Conservation (phyloP, 1,139 yeast species). For the Wickerhamiella infanticola region DNA sequence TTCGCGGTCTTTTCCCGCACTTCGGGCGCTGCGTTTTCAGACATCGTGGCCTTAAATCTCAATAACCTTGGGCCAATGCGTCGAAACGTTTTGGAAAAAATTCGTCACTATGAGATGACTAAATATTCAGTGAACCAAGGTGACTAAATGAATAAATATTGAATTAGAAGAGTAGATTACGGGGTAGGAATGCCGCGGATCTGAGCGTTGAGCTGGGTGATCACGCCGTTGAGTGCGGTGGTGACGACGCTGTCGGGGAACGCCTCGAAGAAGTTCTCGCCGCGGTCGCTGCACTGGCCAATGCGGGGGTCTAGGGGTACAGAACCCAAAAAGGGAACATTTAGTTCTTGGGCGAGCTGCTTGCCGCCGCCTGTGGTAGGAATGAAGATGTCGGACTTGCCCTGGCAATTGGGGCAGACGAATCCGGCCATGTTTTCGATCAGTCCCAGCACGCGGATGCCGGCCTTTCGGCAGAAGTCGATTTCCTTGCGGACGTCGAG, state of each 20-base stretch:
- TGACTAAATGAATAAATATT: too few relatives aligned
- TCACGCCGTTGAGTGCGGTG: conserved; percentile 69
- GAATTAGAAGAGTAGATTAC: too few relatives aligned
- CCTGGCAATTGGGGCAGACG: conserved; percentile 89
- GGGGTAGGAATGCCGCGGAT: background rate
- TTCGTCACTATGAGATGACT: too few relatives aligned
- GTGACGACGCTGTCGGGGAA: conserved; percentile 93
- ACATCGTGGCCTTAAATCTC: background rate
- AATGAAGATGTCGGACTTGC: conserved; percentile 77
- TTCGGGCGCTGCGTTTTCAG: conserved; percentile 4
- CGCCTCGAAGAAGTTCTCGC: conserved; percentile 63
- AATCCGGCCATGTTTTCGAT: conserved; percentile 98
- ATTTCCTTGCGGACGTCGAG: conserved; percentile 92
- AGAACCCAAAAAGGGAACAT: conserved; percentile 66
- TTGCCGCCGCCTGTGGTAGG: conserved; percentile 97
- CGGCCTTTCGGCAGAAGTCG: conserved; percentile 85
- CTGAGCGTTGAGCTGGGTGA: conserved; percentile 30
- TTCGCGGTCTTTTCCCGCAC: conserved; percentile 25
- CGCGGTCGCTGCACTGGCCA: conserved; percentile 75
- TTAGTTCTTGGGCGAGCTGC: conserved; percentile 62
- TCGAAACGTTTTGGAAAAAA: background rate
- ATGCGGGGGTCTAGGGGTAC: conserved; percentile 95
- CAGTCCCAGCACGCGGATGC: conserved; percentile 67
- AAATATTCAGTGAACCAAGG: too few relatives aligned
- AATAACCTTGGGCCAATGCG: background rate